phyloP scores from a whole-genome alignment of 257 asterid genomes.

The Solanum tarijense region DNA sequence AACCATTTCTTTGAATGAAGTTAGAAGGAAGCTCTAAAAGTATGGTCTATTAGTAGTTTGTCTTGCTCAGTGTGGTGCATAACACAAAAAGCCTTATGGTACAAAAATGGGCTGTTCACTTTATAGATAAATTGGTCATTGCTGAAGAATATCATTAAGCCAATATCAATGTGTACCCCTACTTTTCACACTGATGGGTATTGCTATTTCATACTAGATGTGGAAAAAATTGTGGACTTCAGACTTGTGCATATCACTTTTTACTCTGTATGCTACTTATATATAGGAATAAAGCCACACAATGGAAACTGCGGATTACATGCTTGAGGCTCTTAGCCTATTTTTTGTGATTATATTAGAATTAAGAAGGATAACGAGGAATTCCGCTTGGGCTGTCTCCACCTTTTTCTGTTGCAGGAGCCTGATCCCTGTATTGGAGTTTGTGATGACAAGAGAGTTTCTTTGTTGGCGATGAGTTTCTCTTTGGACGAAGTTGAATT shows the following conservation, averaged over 20 bases:
- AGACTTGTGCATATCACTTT: background rate
- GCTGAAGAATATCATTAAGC: background rate
- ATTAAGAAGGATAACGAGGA: background rate
- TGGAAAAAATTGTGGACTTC: background rate
- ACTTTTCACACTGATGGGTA: background rate
- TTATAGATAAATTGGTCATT: background rate
- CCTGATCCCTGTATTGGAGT: conserved; percentile 27
- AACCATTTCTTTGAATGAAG: background rate
- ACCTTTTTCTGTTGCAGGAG: conserved; percentile 46
- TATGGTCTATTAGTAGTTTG: background rate
- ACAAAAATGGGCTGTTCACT: background rate
- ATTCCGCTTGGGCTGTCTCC: background rate
- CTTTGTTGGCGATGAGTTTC: conserved; percentile 77
- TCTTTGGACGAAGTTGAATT: conserved; percentile 55
- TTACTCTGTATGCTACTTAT: background rate
- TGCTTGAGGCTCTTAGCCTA: background rate
- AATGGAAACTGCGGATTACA: background rate
- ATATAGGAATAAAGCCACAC: background rate
- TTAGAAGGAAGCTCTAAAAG: background rate
- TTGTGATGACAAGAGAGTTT: conserved; percentile 39
- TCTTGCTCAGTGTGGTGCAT: background rate
- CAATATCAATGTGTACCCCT: background rate
- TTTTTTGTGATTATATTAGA: background rate
- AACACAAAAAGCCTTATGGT: background rate
- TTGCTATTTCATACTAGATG: background rate